These are phyloP conservation scores for Glebionis coronaria DNA, from an alignment of 129 eudicot genomes.

Conservation along the genomic window DNA sequence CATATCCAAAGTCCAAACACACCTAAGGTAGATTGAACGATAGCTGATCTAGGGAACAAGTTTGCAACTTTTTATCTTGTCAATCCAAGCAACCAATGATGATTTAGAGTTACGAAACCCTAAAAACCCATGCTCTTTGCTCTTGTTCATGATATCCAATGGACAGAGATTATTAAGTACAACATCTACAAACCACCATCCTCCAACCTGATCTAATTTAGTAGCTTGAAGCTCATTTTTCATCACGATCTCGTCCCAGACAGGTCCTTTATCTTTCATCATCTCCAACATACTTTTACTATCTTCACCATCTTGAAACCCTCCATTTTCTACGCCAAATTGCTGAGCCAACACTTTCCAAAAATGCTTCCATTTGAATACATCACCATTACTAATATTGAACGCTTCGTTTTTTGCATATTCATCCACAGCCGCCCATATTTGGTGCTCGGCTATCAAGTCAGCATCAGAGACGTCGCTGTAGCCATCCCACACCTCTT, in stretches of 20 bases:
- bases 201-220: conserved; percentile 44
- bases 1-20: background rate
- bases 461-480: conserved; percentile 51
- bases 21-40: background rate
- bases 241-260: conserved; percentile 51
- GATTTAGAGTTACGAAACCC: conserved; percentile 31
- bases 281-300: conserved; percentile 33
- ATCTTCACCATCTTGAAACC: conserved; percentile 31
- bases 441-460: conserved; percentile 60
- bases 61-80: conserved; percentile 25
- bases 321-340: conserved; percentile 45
- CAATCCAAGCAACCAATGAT: conserved; percentile 37
- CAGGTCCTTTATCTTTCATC: conserved; percentile 55
- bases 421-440: conserved; percentile 59
- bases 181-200: conserved; percentile 47
- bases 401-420: conserved; percentile 49
- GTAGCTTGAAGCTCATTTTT: conserved; percentile 34
- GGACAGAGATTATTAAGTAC: background rate
- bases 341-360: conserved; percentile 54
- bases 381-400: conserved; percentile 53
- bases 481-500: conserved; percentile 53
- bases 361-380: conserved; percentile 60
- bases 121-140: conserved; percentile 36
- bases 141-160: conserved; percentile 43
- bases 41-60: background rate